Conservation (phyloP, 129 eudicot genomes). For the Artemisia tridentata region DNA sequence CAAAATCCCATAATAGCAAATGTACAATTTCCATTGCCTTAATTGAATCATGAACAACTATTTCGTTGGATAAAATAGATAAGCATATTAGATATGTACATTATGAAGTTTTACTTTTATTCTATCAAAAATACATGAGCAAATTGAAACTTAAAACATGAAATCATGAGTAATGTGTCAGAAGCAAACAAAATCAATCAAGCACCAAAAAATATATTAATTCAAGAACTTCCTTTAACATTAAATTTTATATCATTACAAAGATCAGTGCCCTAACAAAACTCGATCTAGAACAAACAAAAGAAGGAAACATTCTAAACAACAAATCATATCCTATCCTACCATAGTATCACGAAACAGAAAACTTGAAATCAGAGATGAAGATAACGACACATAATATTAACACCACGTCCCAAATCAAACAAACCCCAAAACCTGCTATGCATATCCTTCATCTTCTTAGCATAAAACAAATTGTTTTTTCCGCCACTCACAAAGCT, state of each 20-base stretch:
- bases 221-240: background rate
- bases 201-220: background rate
- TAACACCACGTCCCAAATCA: too few relatives aligned
- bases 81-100: background rate
- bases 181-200: background rate
- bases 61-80: background rate
- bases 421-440: too few relatives aligned
- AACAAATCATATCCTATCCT: background rate
- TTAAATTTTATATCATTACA: background rate
- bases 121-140: background rate
- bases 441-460: too few relatives aligned
- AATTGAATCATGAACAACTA: background rate
- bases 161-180: background rate
- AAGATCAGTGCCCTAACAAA: background rate
- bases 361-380: too few relatives aligned
- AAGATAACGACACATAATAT: too few relatives aligned
- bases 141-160: background rate
- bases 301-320: slow-evolving; percentile 12
- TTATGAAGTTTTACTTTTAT: background rate
- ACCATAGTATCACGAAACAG: too few relatives aligned
- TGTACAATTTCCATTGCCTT: slow-evolving; percentile 13
- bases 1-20: background rate
- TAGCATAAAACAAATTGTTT: too few relatives aligned
- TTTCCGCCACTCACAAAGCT: too few relatives aligned
- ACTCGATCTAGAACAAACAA: background rate